Base-by-base conservation (phyloP, 257 asterid genomes). In the Vinca minor region DNA sequence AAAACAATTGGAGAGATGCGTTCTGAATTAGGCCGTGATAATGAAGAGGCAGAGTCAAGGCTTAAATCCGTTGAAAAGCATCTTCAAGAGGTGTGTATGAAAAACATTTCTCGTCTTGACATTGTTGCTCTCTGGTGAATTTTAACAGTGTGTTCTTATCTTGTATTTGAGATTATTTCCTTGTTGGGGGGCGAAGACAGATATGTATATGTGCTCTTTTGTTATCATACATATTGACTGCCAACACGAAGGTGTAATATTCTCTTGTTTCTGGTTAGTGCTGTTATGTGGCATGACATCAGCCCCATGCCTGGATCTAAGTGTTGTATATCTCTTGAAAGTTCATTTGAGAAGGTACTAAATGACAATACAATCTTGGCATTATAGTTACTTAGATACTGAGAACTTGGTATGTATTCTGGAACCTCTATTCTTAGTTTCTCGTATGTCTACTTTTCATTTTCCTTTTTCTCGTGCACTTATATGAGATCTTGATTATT, bases 1-100 rank as follows among this genome's bases (percentile, higher is more conserved):
- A 92, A 92, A 71, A 85, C 95, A 34, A 77, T 92, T 65, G 97
- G 91, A 64, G 95, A 92, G 70, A 84, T 92, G 96, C 97, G 88
- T 14, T 77, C 94, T 63, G 96, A 84, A 65, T 74, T 86, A 62
- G 82, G 75, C 66, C 89, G 86, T 70, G 95, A 87, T 74, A 88
- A 87, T 60, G 85, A 75, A 35, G 98, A 89, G 67, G 77, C 91
- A 28, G 91, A 87, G 59, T 62, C 85, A 39, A 92, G 82, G 81
- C 97, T 92, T 73, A 87, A 82, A 69, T 80, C 91, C 53, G 80
- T 89, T 38, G 96, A 92, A 66, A 92, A 85, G 79, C 95, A 92
- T 77, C 72, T 89, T 54, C 94, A 84, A 66, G 97, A 92, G 97
- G 98, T 87, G 26, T 67, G 79, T 74, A 62, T 61, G 42, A 13